Evolutionary conservation across 495 filamentous ascomycete species (phyloP), one percentile per base, ranked within the genome.

Genomic region (Massariosphaeria phaeospora): DNA sequence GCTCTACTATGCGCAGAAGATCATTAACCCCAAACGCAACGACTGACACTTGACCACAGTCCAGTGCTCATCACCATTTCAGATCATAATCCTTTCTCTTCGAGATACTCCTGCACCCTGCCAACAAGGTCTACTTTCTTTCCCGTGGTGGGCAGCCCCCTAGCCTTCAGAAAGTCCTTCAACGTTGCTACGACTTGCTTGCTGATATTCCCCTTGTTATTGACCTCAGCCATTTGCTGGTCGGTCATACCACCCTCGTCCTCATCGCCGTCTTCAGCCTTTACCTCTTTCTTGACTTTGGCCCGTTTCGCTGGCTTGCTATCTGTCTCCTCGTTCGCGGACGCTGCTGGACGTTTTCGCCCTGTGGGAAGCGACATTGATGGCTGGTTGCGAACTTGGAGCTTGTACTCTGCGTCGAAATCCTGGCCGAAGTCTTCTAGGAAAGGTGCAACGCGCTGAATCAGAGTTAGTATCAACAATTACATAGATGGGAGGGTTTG

Each of bases 101-200:
- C 89, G 48, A 91, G 81, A 69, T 79, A 88, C 56, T 84, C 77
- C 66, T 91, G 86, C 13, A 96, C 75, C 34, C 80, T 80, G 38
- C 91, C 86, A 2, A 96, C 68, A 13, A 96, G 72, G 40, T 93
- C 84, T 3, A 75, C 79, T 69, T 96, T 96, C 70, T 87, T 86
- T 0, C 88, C 87, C 18, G 67, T 72, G 5, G 77, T 72, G 38
- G 75, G 72, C 15, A 89, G 66, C 5, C 81, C 79, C 57, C 86
- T 86, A 3, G 70, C 70, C 13, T 66, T 64, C 48, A 95, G 67
- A 61, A 84, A 86, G 0, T 78, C 78, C 66, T 84, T 94, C 46
- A 96, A 65, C 15, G 80, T 73, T 2, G 77, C 69, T 24, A 96
- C 75, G 2, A 81, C 53, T 29, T 61, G 49, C 44, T 58, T 51